Evolutionary conservation across 2,329 filamentous ascomycete species (phyloP), one percentile per base, ranked within the genome.

Genomic region (Aspergillus puulaauensis): DNA sequence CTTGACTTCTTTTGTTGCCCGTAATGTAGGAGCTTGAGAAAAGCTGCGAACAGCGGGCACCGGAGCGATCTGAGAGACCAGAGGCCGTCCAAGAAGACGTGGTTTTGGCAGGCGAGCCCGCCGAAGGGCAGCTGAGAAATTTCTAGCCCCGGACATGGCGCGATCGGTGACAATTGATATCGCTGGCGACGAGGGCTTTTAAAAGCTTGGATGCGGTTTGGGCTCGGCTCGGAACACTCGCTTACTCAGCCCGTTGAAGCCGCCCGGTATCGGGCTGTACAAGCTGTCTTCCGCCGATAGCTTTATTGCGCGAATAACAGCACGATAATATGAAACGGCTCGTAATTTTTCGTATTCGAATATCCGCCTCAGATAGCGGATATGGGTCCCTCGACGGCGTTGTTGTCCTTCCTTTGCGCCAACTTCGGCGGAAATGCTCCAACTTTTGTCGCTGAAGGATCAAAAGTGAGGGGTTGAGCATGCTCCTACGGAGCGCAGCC

Each of bases 1-100:
- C 74, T 90, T 90, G 70, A 88, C 69, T 53, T 75, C 67, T 49
- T 70, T 73, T 21, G 66, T 68, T 31, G 62, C 62, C 57, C 67
- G 66, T 51, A 66, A 59, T 41, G 61, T 58, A 54, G 70, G 59
- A 64, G 68, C 64, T 58, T 63, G 58, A 56, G 61, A 72, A 61
- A 75, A 75, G 58, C 63, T 59, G 56, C 72, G 71, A 43, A 61
- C 54, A 21, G 63, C 59, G 15, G 64, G 58, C 44, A 54, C 41
- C 5, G 53, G 51, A 57, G 57, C 47, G 59, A 59, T 53, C 57
- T 63, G 61, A 43, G 65, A 45, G 40, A 64, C 47, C 14, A 68
- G 40, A 8, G 70, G 65, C 9, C 69, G 69, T 17, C 66, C 52
- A 23, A 57, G 43, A 33, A 67, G 49, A 54, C 66, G 64, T 48